Base-by-base conservation (phyloP, 2,329 filamentous ascomycete genomes). In the Thielaviopsis populi region DNA sequence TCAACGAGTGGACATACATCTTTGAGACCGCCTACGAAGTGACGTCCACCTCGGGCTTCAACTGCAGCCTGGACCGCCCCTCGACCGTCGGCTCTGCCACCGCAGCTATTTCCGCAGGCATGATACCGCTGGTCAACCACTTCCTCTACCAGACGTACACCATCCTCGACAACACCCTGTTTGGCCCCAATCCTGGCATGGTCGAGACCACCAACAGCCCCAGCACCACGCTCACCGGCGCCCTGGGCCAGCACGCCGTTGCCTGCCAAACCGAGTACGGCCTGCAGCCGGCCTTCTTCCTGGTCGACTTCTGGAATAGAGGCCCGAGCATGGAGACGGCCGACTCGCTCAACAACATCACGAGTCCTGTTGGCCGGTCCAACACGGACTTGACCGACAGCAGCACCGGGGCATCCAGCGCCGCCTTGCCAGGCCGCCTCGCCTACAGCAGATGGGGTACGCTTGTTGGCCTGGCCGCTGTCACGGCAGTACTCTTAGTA, bases 301-400 rank as follows among this genome's bases (percentile, higher is more conserved):
- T 94, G 10, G 87, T 92, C 1, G 89, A 95, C 73, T 92, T 90
- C 73, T 91, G 85, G 73, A 85, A 89, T 71, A 78, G 84, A 66
- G 88, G 86, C 0, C 83, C 86, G 0, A 82, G 87, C 40, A 82
- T 94, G 63, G 76, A 78, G 6, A 84, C 85, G 0, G 85, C 87
- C 1, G 89, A 94, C 73, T 73, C 69, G 56, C 72, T 90, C 70
- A 92, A 92, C 72, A 76, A 75, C 63, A 74, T 70, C 6, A 64
- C 65, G 7, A 30, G 48, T 6, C 41, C 64, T 10, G 56, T 56
- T 10, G 64, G 64, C 24, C 60, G 64, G 42, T 30, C 64, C 19
- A 43, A 65, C 60, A 65, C 64, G 11, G 64, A 65, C 40, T 17
- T 65, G 42, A 33, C 43, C 19, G 62, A 62, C 42, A 65, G 64